Evolutionary conservation across 768 basidiomycete genomes (phyloP).

Genomic region (Lepiota venenata): DNA sequence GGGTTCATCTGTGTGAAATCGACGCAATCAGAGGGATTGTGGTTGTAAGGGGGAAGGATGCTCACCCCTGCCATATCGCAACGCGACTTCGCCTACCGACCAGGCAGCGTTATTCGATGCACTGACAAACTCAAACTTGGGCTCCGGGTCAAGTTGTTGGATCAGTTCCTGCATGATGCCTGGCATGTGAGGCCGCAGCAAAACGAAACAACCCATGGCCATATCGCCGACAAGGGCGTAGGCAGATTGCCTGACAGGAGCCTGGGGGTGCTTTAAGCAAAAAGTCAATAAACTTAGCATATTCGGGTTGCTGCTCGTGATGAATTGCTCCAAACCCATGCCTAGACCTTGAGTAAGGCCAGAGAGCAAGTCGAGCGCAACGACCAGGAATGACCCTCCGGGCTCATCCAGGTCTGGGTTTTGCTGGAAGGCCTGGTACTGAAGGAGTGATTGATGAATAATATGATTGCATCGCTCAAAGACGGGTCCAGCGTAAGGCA

Average conservation of each 20-base stretch:
- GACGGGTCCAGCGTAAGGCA: conserved; percentile 85
- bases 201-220: conserved; percentile 91
- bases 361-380: conserved; percentile 94
- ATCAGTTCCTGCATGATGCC: conserved; percentile 90
- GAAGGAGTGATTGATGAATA: conserved; percentile 76
- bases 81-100: conserved; percentile 98
- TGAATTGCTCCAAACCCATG: conserved; percentile 68
- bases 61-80: conserved; percentile 83
- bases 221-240: conserved; percentile 98
- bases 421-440: conserved; percentile 86
- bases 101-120: conserved; percentile 99
- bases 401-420: conserved; percentile 93
- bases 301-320: conserved; percentile 67
- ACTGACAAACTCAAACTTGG: conserved; percentile 90
- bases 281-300: conserved; percentile 79
- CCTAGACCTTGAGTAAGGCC: conserved; percentile 95
- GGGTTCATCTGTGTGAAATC: conserved; percentile 51
- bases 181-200: conserved; percentile 83
- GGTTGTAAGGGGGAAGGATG: conserved; percentile 4
- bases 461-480: conserved; percentile 89
- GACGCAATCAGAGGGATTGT: conserved; percentile 2
- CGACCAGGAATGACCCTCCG: conserved; percentile 96
- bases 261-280: conserved; percentile 94
- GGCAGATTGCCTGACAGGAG: conserved; percentile 92
- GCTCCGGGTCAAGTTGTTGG: conserved; percentile 87